Base-by-base conservation (phyloP, 1,284 basidiomycete species). In the Butyriboletus appendiculatus region DNA sequence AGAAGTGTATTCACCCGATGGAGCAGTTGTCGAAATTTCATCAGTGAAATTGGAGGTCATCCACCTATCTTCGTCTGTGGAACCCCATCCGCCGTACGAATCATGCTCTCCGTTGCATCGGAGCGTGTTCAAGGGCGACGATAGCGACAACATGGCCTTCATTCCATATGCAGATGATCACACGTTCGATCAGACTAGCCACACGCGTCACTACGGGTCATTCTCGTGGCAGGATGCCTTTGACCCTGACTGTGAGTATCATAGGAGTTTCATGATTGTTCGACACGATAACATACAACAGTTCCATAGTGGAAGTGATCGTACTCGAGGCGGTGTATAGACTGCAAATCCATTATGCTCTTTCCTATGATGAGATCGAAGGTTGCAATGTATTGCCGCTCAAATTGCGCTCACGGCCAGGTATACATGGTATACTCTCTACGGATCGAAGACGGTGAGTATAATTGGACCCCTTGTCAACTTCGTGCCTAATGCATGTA, bases 101-200 rank as follows among this genome's bases (percentile, higher is more conserved):
- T 73, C 74, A 2, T 83, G 81, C 60, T 70, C 81, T 2, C 80
- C 83, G 1, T 62, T 73, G 6, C 60, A 61, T 9, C 71, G 73
- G 41, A 83, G 72, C 54, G 69, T 82, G 14, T 74, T 77, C 50
- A 73, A 73, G 20, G 85, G 83, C 5, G 84, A 86, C 58, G 85
- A 88, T 54, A 68, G 78, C 5, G 69, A 76, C 56, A 67, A 72
- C 30, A 76, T 86, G 74, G 73, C 73, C 1, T 87, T 85, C 62
- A 66, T 85, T n/a, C 84, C 84, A 2, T 79, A 79, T 47, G 72
- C 78, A 1, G 84, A 86, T 57, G 83, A 85, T 42, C 71, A 73
- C 4, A 58, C 44, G 0, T 87, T 86, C 58, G 58, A 81, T 50
- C 68, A 67, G 24, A 38, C 53, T 5, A 63, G 57, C 15, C 76